phyloP scores from a whole-genome alignment of 2,329 filamentous ascomycete genomes.

The Aspergillus sp. region DNA sequence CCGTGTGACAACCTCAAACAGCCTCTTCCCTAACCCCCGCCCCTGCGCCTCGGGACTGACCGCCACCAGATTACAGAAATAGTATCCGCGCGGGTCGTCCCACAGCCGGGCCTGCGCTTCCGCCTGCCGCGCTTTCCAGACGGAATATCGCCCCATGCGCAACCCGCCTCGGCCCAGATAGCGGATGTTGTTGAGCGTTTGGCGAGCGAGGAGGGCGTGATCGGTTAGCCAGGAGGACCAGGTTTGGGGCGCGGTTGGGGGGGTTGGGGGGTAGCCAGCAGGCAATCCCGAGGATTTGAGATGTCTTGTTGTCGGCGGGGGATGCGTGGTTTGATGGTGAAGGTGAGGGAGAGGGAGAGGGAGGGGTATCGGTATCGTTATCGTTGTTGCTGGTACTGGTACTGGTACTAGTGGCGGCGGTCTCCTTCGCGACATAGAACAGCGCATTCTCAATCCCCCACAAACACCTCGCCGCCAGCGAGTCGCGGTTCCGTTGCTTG shows the following conservation, averaged over 20 bases:
- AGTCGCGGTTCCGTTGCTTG: conserved; percentile 50
- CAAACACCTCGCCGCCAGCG: conserved; percentile 54
- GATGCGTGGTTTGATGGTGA: too few relatives aligned
- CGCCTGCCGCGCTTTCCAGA: conserved; percentile 63
- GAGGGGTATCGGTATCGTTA: conserved; percentile 3
- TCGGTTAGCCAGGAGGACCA: conserved; percentile 56
- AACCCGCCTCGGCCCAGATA: conserved; percentile 58
- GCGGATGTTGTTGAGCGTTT: conserved; percentile 56
- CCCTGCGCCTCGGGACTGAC: conserved; percentile 59
- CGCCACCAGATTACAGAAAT: conserved; percentile 69
- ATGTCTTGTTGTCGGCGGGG: conserved; percentile 1
- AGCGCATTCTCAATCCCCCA: conserved; percentile 67
- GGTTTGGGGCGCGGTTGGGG: conserved; percentile 41
- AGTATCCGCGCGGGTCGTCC: conserved; percentile 60
- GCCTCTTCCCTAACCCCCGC: conserved; percentile 53
- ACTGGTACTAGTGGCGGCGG: conserved; percentile 23
- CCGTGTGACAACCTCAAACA: conserved; percentile 57
- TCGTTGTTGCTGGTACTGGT: not conserved
- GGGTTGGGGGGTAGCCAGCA: conserved; percentile 60
- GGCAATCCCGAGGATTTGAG: conserved; percentile 51
- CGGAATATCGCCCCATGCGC: conserved; percentile 58
- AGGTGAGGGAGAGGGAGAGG: too few relatives aligned
- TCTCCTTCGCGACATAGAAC: conserved; percentile 61
- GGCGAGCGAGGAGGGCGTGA: conserved; percentile 55
- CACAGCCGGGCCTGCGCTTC: conserved; percentile 55